These are phyloP conservation scores for Ascochyta pisi DNA, from an alignment of 2,329 filamentous ascomycete species.

Conservation along the genomic window DNA sequence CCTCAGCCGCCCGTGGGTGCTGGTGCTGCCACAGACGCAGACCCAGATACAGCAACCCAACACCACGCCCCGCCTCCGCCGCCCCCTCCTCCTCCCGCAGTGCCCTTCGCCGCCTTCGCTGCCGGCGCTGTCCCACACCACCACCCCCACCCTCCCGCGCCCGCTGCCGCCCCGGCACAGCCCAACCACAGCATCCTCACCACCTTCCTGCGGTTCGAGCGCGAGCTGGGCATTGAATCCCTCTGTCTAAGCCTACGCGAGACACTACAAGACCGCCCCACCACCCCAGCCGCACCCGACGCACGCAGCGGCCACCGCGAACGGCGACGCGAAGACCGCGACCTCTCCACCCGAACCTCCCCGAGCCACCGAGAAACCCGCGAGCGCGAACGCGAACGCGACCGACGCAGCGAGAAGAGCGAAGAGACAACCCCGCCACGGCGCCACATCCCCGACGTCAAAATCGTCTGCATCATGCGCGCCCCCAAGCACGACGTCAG, in stretches of 20 bases:
- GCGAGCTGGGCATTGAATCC: slow-evolving; percentile 45
- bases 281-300: background rate
- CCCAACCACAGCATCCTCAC: slow-evolving; percentile 22
- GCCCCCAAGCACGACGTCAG: slow-evolving; percentile 53
- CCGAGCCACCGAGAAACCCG: background rate
- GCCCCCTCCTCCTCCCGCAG: slow-evolving; percentile 29
- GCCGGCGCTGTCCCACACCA: slow-evolving; percentile 7
- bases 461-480: slow-evolving; percentile 48
- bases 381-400: background rate
- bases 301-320: slow-evolving; percentile 6
- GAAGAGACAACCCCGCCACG: background rate
- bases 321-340: slow-evolving; percentile 8
- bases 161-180: background rate
- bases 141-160: slow-evolving; percentile 7
- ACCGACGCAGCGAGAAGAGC: background rate
- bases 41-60: background rate
- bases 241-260: slow-evolving; percentile 45
- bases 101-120: slow-evolving; percentile 27
- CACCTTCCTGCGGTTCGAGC: slow-evolving; percentile 46
- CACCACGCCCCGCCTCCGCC: slow-evolving; percentile 17
- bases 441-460: slow-evolving; percentile 29
- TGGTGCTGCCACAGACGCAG: background rate
- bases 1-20: background rate
- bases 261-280: slow-evolving; percentile 12
- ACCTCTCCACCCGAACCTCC: background rate